phyloP scores from a whole-genome alignment of 805 yeast species.

The Yarrowia phangngaensis region DNA sequence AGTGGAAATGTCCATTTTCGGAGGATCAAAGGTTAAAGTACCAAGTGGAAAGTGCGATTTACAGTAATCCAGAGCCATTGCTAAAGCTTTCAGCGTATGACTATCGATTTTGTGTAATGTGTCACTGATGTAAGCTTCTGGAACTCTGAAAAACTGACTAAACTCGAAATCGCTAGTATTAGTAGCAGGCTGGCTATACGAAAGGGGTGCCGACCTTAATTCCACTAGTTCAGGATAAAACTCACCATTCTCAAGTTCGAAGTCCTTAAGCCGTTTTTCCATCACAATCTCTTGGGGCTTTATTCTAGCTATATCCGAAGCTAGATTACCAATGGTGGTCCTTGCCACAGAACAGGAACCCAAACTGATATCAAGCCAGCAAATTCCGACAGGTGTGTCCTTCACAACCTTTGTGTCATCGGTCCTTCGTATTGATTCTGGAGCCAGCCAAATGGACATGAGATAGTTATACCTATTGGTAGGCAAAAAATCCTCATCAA shows the following conservation, averaged over 20 bases:
- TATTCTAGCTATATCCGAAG: slow-evolving; percentile 71
- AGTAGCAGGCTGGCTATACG: slow-evolving; percentile 48
- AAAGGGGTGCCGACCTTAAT: slow-evolving; percentile 55
- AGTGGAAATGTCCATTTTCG: slow-evolving; percentile 51
- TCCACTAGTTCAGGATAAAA: slow-evolving; percentile 61
- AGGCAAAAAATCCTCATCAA: slow-evolving; percentile 80
- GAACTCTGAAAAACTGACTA: slow-evolving; percentile 2
- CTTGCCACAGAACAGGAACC: slow-evolving; percentile 73
- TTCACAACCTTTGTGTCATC: slow-evolving; percentile 35
- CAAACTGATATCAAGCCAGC: slow-evolving; percentile 87
- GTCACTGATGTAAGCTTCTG: not conserved
- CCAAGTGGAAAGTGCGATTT: slow-evolving; percentile 69
- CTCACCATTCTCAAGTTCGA: slow-evolving; percentile 44
- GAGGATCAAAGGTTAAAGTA: slow-evolving; percentile 60
- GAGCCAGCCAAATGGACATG: slow-evolving; percentile 48
- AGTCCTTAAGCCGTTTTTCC: slow-evolving; percentile 30
- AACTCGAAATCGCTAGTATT: slow-evolving; percentile 20
- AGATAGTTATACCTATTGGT: slow-evolving; percentile 67
- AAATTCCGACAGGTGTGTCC: slow-evolving; percentile 56
- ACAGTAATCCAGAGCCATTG: slow-evolving; percentile 62
- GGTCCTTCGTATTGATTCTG: slow-evolving; percentile 14
- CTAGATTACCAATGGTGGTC: slow-evolving; percentile 54
- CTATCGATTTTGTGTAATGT: not conserved
- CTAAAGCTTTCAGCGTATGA: slow-evolving; percentile 55
- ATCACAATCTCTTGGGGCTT: slow-evolving; percentile 76